Conservation (phyloP, 257 asterid genomes). For the Oldenlandia corymbosa region DNA sequence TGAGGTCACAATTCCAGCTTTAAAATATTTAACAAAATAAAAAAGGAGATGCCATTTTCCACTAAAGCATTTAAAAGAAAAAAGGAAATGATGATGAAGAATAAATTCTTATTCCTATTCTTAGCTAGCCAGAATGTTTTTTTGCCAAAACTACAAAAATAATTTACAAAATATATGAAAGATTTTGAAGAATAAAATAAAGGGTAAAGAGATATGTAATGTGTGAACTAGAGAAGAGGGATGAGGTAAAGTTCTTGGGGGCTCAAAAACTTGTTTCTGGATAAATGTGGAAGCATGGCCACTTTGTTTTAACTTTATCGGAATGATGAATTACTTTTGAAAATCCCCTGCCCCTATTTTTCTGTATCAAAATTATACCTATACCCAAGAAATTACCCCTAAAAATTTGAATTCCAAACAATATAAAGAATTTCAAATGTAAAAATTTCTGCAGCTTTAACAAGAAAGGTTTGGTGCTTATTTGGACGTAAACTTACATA, state of each 20-base stretch:
- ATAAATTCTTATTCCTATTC: not conserved
- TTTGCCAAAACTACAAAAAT: too few species aligned
- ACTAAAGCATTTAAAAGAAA: not conserved
- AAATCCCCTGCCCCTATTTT: not conserved
- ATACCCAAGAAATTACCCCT: too few species aligned
- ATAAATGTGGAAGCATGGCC: not conserved
- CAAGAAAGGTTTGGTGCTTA: too few species aligned
- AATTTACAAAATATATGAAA: too few species aligned
- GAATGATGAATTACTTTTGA: conserved; percentile 10
- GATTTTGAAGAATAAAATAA: not conserved
- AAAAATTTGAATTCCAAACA: too few species aligned
- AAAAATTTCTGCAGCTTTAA: too few species aligned
- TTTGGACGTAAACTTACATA: too few species aligned
- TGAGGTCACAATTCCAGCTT: too few species aligned
- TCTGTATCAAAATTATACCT: not conserved
- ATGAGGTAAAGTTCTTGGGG: not conserved
- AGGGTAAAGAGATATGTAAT: not conserved
- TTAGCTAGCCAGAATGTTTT: too few species aligned
- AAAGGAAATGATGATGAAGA: too few species aligned
- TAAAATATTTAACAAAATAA: too few species aligned
- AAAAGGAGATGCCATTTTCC: not conserved
- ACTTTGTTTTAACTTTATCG: conserved; percentile 1
- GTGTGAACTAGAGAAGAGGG: not conserved
- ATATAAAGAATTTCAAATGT: too few species aligned
- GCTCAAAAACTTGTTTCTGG: not conserved